phyloP scores from a whole-genome alignment of 352 stramenopile species.

The Pythium pyrilobum region DNA sequence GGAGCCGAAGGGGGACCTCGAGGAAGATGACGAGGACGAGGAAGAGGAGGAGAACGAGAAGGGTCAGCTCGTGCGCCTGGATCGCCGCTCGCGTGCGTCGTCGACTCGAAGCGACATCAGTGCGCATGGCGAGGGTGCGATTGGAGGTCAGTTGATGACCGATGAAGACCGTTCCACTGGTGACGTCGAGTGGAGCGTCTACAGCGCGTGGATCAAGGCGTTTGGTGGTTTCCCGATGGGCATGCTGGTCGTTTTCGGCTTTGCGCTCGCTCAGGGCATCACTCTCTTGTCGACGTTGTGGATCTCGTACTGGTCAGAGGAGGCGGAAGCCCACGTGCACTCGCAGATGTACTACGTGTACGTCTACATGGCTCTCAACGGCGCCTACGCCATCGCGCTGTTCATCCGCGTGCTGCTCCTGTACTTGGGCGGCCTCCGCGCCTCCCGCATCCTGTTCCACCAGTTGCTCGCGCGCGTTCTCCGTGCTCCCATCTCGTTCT shows the following conservation, averaged over 20 bases:
- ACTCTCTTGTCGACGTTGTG: conserved; percentile 71
- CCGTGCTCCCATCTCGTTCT: conserved; percentile 69
- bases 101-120: conserved; percentile 54
- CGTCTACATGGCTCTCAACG: conserved; percentile 79
- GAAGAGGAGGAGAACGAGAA: conserved; percentile 22
- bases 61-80: conserved; percentile 14
- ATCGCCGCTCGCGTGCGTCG: conserved; percentile 42
- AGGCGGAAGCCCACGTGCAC: conserved; percentile 41
- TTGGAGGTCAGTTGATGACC: conserved; percentile 44
- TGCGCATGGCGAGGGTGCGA: conserved; percentile 13
- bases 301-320: conserved; percentile 93
- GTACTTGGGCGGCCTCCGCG: conserved; percentile 56
- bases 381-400: conserved; percentile 43
- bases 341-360: conserved; percentile 80
- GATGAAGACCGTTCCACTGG: conserved; percentile 73
- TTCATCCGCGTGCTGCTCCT: conserved; percentile 59
- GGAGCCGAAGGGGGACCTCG: conserved; percentile 13
- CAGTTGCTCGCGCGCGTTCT: conserved; percentile 56
- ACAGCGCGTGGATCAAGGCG: conserved; percentile 56
- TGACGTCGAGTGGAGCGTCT: conserved; percentile 64
- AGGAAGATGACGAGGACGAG: conserved; percentile 29
- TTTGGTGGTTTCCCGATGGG: conserved; percentile 51
- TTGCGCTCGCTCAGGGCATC: conserved; percentile 43
- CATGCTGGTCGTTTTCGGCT: conserved; percentile 47
- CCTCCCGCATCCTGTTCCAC: conserved; percentile 54